Base-by-base conservation (phyloP, 1,139 yeast genomes). In the Geotrichum australiense region DNA sequence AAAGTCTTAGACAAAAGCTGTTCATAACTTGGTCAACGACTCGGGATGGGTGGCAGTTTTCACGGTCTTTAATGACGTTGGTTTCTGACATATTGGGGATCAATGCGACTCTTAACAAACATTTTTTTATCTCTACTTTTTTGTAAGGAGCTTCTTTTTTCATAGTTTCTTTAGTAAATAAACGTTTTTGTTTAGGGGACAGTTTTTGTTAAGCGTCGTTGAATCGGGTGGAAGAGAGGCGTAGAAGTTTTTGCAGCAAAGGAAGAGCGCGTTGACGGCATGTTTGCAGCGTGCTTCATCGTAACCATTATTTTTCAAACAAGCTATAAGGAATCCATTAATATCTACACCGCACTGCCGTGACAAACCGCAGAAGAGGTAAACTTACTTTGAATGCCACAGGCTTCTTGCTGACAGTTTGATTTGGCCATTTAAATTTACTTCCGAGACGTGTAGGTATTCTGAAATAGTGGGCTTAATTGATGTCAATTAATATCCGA, bases 231-330 rank as follows among this genome's bases (percentile, higher is more conserved):
- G 37, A 26, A 74, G 66, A n/a, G 64, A 58, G 39, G 65, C 63
- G 57, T 81, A 81, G 54, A 73, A 78, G 37, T 64, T 53, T 50
- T 69, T 66, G 55, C 91, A 81, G 58, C 91, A 81, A 16, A 65
- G 66, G 59, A 80, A 81, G 28, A 81, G 62, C 30, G 68, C 65
- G 52, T 78, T 83, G 30, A 81, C 80, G 29, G 68, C 63, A 43
- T 65, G 64, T 5, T 80, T 66, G 55, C 91, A 81, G 50, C 72
- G 75, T 8, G 80, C 57, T 57, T 81, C 89, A 57, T 79, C 69
- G 59, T 76, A 80, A 18, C 70, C 66, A 51, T 70, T 70, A 27
- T 60, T 55, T 39, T 69, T 68, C 14, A 81, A 61, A 53, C 91
- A 81, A 34, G 65, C 71, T 66, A 28, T 15, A 15, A 39, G 29